These are phyloP conservation scores for Phalaenopsis aphrodite DNA, from an alignment of 106 monocot species.

Conservation along the genomic window DNA sequence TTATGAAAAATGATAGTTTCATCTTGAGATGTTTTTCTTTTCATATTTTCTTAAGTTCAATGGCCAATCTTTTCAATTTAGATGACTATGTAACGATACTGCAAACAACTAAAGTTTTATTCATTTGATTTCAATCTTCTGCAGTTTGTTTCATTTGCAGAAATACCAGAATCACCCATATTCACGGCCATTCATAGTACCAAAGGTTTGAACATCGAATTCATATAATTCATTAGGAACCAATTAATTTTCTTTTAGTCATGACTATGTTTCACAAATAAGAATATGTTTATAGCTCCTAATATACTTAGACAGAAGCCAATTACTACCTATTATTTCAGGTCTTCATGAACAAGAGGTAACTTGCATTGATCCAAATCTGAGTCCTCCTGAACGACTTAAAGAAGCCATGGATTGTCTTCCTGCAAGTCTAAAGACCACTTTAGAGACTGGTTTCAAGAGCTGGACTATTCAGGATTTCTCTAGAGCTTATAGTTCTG, in stretches of 20 bases:
- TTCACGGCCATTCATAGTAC: constrained; percentile 44
- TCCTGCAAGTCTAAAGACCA: constrained; percentile 20
- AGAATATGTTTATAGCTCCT: background rate
- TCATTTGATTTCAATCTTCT: background rate
- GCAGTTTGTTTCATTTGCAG: constrained; percentile 71
- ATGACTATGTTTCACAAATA: too few relatives aligned
- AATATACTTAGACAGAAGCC: background rate
- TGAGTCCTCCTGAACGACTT: constrained; percentile 49
- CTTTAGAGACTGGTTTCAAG: constrained; percentile 17
- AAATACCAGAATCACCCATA: constrained; percentile 60
- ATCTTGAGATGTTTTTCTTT: background rate
- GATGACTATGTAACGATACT: background rate
- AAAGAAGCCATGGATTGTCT: constrained; percentile 49
- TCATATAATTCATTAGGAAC: background rate
- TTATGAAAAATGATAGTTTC: background rate
- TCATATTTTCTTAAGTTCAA: background rate
- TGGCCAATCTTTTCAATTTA: background rate
- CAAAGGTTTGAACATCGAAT: constrained; percentile 35
- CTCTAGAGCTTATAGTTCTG: constrained; percentile 51
- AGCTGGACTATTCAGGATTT: constrained; percentile 75
- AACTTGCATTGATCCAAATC: constrained; percentile 24
- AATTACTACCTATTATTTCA: constrained; percentile 10
- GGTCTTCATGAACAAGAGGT: constrained; percentile 64
- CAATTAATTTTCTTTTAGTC: too few relatives aligned
- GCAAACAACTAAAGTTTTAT: background rate